Percentiles rank a stretch among this genome's conserved stretches.
phyloP scores from a whole-genome alignment of 345 rosid species.

The Abelmoschus esculentus region DNA sequence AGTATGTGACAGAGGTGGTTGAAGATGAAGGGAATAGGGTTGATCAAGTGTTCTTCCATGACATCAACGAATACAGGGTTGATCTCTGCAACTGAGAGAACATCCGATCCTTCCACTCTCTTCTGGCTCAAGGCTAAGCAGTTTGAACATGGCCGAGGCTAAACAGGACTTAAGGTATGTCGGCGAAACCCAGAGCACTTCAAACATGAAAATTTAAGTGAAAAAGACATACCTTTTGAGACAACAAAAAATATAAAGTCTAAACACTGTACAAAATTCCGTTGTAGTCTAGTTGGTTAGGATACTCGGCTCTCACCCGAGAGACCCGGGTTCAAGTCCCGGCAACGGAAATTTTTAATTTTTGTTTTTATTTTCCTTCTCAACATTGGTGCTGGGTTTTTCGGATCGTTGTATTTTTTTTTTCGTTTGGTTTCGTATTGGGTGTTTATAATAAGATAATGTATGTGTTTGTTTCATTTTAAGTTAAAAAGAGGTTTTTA shows the following conservation, averaged over 20 bases:
- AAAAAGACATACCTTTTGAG: too few species aligned
- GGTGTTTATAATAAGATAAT: too few species aligned
- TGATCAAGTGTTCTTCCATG: conserved; percentile 51
- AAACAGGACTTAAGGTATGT: conserved; percentile 2
- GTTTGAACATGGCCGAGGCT: conserved; percentile 28
- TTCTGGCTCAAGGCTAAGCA: conserved; percentile 20
- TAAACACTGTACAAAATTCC: too few species aligned
- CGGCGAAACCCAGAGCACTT: not conserved
- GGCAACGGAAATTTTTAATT: not conserved
- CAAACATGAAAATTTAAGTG: too few species aligned
- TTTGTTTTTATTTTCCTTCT: too few species aligned
- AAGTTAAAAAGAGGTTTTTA: too few species aligned
- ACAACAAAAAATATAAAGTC: too few species aligned
- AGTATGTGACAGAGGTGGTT: conserved; percentile 37
- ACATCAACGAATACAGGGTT: conserved; percentile 56
- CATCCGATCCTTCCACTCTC: conserved; percentile 40
- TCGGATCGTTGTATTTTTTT: too few species aligned
- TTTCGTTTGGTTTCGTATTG: too few species aligned
- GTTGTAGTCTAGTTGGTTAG: too few species aligned
- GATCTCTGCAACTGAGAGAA: conserved; percentile 55
- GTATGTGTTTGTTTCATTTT: too few species aligned
- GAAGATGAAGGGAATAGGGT: conserved; percentile 40
- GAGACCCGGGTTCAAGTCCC: conserved; percentile 70
- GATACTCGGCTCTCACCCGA: conserved; percentile 70
- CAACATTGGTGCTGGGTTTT: too few species aligned